These are phyloP conservation scores for Pseudozyma sp. DNA, from an alignment of 1,284 basidiomycete species.

Conservation along the genomic window DNA sequence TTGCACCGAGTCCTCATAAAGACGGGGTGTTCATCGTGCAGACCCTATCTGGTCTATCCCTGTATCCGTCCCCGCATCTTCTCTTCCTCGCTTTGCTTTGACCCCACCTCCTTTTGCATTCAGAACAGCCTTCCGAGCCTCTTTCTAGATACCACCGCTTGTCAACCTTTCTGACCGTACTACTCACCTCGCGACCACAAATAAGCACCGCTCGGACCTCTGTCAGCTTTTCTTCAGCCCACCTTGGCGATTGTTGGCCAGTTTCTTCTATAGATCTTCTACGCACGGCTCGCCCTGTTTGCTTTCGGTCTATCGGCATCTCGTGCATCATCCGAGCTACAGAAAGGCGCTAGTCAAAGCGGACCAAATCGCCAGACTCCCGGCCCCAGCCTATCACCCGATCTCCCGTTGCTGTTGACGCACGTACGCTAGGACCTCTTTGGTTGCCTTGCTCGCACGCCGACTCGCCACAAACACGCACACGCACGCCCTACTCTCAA, in stretches of 20 bases:
- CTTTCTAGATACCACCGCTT: no score
- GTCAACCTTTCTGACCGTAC: neutral
- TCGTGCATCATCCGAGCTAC: neutral
- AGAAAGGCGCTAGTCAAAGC: neutral
- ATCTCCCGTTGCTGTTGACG: neutral
- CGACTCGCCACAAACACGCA: slow-evolving; percentile 6
- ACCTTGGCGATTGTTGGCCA: neutral
- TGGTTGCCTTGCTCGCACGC: neutral
- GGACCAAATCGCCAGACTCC: neutral
- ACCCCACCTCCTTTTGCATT: neutral
- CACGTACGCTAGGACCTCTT: neutral
- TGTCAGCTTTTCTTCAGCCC: neutral
- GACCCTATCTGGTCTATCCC: no score
- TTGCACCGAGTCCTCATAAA: no score
- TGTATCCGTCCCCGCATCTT: neutral
- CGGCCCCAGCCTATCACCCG: neutral
- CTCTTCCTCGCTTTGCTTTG: neutral
- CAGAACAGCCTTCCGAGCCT: no score
- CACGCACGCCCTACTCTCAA: neutral
- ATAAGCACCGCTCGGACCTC: slow-evolving; percentile 11
- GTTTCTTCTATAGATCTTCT: neutral
- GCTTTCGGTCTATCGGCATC: neutral
- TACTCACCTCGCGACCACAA: neutral
- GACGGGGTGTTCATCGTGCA: no score
- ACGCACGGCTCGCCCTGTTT: slow-evolving; percentile 10